Evolutionary conservation across 1,284 basidiomycete genomes (phyloP), one percentile per base, ranked within the genome.

Genomic region (Ganoderma lingzhi): DNA sequence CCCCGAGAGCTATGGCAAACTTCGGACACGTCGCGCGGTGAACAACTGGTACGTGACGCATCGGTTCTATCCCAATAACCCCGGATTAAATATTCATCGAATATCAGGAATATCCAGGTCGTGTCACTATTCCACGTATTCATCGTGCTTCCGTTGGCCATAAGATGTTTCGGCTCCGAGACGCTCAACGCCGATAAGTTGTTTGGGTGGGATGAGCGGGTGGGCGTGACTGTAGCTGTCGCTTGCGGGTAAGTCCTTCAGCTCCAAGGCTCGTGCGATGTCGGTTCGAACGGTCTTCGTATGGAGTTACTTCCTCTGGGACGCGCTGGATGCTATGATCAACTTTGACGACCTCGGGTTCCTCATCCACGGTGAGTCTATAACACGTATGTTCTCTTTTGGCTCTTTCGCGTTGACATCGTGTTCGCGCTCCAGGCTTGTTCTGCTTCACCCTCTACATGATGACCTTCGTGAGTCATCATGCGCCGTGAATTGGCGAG

Each of bases 251-350:
- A 70, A 69, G 86, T 81, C 30, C 41, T 37, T 66, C 30, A 19
- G 65, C 64, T 72, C 60, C 70, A 64, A 30, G 14, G 4, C 32
- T 17, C 19, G 23, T 51, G 37, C 53, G 63, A 53, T 37, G 14
- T 32, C 28, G 53, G 28, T 64, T 23, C 41, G 48, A 37, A 17
- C 63, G 35, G 15, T 60, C 2, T 53, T 37, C 48, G 15, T 48
- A 2, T 58, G 42, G 71, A 85, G 86, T 8, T 88, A 88, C 74
- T 92, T 92, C 76, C 68, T 91, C 30, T 92, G 90, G 90, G 90
- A 92, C 74, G 81, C 82, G 0, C 71, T 90, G 19, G 89, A 90
- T 71, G 84, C 86, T 12, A 78, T 88, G 6, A 70, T 87, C 67
- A 86, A 89, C 77, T 89, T 83, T 70, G 83, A 84, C 61, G 87